phyloP scores from a whole-genome alignment of 208 protist species.

The Trypanosoma theileri region DNA sequence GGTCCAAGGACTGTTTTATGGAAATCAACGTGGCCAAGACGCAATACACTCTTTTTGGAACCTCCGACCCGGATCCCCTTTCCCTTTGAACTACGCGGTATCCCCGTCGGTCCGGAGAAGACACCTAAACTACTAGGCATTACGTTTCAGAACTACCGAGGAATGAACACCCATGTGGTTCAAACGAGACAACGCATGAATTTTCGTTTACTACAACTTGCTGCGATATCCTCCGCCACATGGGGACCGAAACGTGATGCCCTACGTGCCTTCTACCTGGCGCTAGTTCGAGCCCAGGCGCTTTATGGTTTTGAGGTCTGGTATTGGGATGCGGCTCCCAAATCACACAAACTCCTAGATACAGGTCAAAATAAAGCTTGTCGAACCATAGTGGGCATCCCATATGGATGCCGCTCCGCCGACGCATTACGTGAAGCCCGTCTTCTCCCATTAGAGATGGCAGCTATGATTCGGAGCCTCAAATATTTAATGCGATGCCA shows the following conservation, averaged over 20 bases:
- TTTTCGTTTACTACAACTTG: background rate
- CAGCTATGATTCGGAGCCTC: background rate
- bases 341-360: background rate
- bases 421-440: conserved; percentile 6
- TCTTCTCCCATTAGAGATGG: background rate
- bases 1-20: conserved; percentile 10
- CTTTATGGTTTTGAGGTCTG: conserved; percentile 12
- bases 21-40: background rate
- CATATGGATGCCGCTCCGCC: background rate
- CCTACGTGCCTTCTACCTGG: background rate
- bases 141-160: background rate
- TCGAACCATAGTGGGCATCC: conserved; percentile 1
- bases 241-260: conserved; percentile 9
- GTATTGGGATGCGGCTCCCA: background rate
- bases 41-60: conserved; percentile 12
- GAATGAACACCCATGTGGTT: background rate
- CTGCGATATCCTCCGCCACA: background rate
- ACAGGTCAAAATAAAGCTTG: background rate
- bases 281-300: background rate
- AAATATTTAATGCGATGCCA: background rate
- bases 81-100: no score
- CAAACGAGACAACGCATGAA: background rate
- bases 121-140: no score
- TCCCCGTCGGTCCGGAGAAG: no score
- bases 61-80: no score